phyloP scores from a whole-genome alignment of 441 rosid genomes.

The Theobroma grandiflorum region DNA sequence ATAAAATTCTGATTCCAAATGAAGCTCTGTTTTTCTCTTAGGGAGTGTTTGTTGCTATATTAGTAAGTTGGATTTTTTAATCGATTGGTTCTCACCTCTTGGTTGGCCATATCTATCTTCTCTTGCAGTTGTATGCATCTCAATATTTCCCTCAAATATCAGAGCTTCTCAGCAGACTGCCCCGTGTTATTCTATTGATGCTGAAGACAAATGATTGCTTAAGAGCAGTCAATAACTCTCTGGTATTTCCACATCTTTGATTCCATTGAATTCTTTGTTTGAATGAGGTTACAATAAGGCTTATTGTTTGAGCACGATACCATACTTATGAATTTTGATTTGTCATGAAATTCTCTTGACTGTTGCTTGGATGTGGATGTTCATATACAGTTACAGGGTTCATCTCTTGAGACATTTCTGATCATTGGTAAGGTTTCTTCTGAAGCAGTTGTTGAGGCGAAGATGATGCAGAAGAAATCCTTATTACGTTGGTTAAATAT shows the following conservation, averaged over 20 bases:
- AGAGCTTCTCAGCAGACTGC: slow-evolving; percentile 91
- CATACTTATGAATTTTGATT: not conserved
- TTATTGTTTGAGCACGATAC: not conserved
- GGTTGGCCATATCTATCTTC: slow-evolving; percentile 15
- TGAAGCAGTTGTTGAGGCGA: slow-evolving; percentile 85
- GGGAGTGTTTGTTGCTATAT: slow-evolving; percentile 13
- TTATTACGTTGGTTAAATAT: slow-evolving; percentile 50
- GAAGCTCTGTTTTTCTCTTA: not conserved
- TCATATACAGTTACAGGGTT: slow-evolving; percentile 64
- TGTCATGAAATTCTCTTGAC: not conserved
- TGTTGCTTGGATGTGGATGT: slow-evolving; percentile 14
- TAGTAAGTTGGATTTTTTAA: not conserved
- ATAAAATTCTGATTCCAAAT: not conserved
- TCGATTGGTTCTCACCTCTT: slow-evolving; percentile 9
- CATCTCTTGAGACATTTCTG: slow-evolving; percentile 76
- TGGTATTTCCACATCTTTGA: slow-evolving; percentile 50
- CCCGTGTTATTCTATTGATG: slow-evolving; percentile 89
- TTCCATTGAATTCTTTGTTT: slow-evolving; percentile 1
- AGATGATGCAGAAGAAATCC: slow-evolving; percentile 62
- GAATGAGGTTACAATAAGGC: not conserved
- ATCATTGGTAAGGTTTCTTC: slow-evolving; percentile 88
- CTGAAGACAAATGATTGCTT: slow-evolving; percentile 96
- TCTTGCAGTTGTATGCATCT: slow-evolving; percentile 85
- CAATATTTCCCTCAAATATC: slow-evolving; percentile 87
- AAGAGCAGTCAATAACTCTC: slow-evolving; percentile 80